These are phyloP conservation scores for Rhododendron simsii DNA, from an alignment of 148 eudicot genomes.

Conservation along the genomic window DNA sequence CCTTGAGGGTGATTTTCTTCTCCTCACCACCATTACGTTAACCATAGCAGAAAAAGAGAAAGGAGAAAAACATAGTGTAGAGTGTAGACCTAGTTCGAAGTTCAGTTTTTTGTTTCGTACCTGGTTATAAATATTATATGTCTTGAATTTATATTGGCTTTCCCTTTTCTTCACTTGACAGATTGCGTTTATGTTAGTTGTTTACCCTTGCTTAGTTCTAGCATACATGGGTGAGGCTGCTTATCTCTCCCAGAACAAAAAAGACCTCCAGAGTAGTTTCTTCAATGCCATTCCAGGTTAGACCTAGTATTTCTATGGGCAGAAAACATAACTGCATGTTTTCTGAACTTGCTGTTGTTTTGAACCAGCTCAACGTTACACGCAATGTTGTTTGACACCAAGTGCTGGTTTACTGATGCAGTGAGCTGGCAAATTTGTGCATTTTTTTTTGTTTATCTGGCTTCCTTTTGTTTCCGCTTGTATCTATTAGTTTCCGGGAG, in stretches of 20 bases:
- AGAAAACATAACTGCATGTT: neutral
- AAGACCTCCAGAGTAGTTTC: slow-evolving; percentile 42
- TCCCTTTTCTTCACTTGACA: slow-evolving; percentile 17
- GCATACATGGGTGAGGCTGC: slow-evolving; percentile 62
- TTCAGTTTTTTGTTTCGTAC: neutral
- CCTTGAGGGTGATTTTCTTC: slow-evolving; percentile 34
- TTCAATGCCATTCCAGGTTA: slow-evolving; percentile 45
- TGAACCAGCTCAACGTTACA: neutral
- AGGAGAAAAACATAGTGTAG: neutral
- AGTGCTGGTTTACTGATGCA: neutral
- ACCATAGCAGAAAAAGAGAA: neutral
- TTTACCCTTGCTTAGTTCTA: slow-evolving; percentile 45
- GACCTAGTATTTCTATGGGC: neutral
- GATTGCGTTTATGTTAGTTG: slow-evolving; percentile 44
- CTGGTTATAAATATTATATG: neutral
- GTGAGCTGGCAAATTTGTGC: neutral
- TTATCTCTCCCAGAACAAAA: slow-evolving; percentile 41
- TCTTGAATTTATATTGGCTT: neutral
- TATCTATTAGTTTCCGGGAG: neutral
- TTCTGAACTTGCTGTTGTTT: neutral
- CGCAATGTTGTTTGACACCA: neutral
- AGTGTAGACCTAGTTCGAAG: neutral
- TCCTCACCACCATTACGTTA: neutral
- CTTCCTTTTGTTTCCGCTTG: neutral
- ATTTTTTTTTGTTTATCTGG: neutral